phyloP scores from a whole-genome alignment of 768 basidiomycete species.

The Hypholoma fasciculare region DNA sequence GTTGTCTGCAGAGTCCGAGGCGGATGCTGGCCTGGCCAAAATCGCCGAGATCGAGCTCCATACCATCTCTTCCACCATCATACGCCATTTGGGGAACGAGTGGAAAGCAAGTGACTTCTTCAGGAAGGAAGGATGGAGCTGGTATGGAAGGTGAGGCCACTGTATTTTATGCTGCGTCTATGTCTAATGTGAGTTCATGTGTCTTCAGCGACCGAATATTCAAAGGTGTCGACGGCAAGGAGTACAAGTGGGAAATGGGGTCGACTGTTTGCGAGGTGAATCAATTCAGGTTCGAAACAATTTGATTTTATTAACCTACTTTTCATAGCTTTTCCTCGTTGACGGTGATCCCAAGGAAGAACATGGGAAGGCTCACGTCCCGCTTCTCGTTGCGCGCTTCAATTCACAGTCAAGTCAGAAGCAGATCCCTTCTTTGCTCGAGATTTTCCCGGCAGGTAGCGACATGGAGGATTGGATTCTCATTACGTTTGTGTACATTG shows the following conservation, averaged over 20 bases:
- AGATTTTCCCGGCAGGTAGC: conserved; percentile 20
- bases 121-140: conserved; percentile 19
- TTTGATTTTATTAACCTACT: neutral
- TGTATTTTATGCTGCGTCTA: neutral
- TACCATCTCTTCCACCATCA: conserved; percentile 6
- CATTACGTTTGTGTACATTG: conserved; percentile 24
- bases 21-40: conserved; percentile 7
- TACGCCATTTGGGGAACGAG: conserved; percentile 11
- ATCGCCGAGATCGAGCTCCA: conserved; percentile 14
- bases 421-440: conserved; percentile 15
- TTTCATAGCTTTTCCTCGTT: conserved; percentile 7
- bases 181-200: neutral
- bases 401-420: neutral
- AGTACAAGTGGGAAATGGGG: conserved; percentile 22
- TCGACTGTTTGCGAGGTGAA: conserved; percentile 10
- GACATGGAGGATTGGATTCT: conserved; percentile 22
- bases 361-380: conserved; percentile 13
- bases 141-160: conserved; percentile 12
- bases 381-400: conserved; percentile 13
- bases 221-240: conserved; percentile 16
- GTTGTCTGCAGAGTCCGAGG: conserved; percentile 1
- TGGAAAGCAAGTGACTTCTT: conserved; percentile 19
- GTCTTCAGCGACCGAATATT: conserved; percentile 18
- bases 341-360: conserved; percentile 7
- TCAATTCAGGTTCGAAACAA: neutral